Percentiles rank a stretch among this genome's conserved stretches.
Evolutionary conservation across 2,329 filamentous ascomycete genomes (phyloP).

Genomic region (Aspergillus fischeri): DNA sequence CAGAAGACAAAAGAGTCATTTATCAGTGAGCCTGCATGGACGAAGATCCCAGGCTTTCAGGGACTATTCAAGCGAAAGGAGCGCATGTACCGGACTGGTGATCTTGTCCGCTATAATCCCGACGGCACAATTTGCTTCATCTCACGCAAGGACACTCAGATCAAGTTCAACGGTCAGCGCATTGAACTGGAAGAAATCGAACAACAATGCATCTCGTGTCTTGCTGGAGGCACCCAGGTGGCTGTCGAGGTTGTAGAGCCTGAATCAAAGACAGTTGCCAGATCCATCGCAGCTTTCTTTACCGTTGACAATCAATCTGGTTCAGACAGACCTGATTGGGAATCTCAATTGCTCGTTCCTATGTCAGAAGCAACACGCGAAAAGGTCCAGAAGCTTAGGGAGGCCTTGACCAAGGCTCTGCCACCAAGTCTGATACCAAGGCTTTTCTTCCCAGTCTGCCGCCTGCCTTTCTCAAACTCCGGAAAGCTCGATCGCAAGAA

Average conservation of each 20-base stretch:
- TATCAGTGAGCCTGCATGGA: constrained; percentile 32
- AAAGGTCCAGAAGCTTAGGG: constrained; percentile 22
- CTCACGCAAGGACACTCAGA: constrained; percentile 29
- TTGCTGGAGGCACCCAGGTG: constrained; percentile 35
- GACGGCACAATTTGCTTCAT: constrained; percentile 33
- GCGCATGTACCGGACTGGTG: constrained; percentile 37
- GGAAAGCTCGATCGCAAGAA: constrained; percentile 41
- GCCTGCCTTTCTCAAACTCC: constrained; percentile 40
- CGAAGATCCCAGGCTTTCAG: constrained; percentile 14
- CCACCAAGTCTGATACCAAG: constrained; percentile 44
- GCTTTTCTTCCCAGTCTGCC: constrained; percentile 40
- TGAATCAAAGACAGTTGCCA: constrained; percentile 27
- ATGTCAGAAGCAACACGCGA: constrained; percentile 22
- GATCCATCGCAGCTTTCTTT: constrained; percentile 33
- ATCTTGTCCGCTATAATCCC: constrained; percentile 34
- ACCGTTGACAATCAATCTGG: constrained; percentile 16
- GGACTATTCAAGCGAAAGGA: constrained; percentile 22
- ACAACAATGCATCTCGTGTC: constrained; percentile 37
- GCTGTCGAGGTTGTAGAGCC: constrained; percentile 42
- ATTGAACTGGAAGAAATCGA: constrained; percentile 47
- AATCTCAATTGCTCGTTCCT: constrained; percentile 18
- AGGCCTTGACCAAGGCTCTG: constrained; percentile 24
- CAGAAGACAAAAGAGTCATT: constrained; percentile 33
- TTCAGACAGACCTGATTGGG: background rate
- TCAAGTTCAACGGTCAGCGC: constrained; percentile 44